Evolutionary conservation across 768 basidiomycete genomes (phyloP).

Genomic region (Leccinum aurantiacum): DNA sequence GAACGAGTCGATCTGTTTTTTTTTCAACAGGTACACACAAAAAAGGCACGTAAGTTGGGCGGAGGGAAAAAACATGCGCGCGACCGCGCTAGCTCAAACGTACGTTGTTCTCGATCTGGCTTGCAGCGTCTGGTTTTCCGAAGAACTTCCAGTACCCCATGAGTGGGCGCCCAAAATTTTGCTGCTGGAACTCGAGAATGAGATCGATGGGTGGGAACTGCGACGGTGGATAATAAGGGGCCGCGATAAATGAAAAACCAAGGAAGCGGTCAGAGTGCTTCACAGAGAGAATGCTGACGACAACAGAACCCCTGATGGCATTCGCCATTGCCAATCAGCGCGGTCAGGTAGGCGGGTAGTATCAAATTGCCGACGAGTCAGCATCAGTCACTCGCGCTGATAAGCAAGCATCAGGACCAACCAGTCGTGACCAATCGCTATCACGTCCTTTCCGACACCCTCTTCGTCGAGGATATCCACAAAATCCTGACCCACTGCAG

Average conservation of each 20-base stretch:
- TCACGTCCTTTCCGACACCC: conserved; percentile 25
- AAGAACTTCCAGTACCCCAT: conserved; percentile 46
- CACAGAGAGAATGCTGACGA: conserved; percentile 38
- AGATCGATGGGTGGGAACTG: conserved; percentile 28
- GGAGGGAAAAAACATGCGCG: neutral
- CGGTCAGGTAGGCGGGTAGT: neutral
- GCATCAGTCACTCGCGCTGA: neutral
- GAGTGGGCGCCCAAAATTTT: conserved; percentile 37
- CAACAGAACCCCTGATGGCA: conserved; percentile 35
- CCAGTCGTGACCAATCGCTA: conserved; percentile 46
- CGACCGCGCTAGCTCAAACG: conserved; percentile 4
- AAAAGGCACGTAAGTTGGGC: neutral
- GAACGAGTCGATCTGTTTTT: conserved; percentile 40
- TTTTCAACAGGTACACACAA: neutral
- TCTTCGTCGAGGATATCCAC: conserved; percentile 41
- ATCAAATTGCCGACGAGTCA: neutral
- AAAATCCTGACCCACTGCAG: conserved; percentile 33
- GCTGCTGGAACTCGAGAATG: conserved; percentile 26
- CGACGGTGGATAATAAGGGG: conserved; percentile 34
- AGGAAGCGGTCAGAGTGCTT: conserved; percentile 41
- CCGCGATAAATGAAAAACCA: conserved; percentile 38
- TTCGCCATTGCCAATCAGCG: conserved; percentile 4
- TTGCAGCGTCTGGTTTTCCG: conserved; percentile 29
- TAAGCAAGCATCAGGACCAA: conserved; percentile 2
- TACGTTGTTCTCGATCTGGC: conserved; percentile 37